Evolutionary conservation across 208 protist species (phyloP).

Genomic region (Leishmania gerbilli): DNA sequence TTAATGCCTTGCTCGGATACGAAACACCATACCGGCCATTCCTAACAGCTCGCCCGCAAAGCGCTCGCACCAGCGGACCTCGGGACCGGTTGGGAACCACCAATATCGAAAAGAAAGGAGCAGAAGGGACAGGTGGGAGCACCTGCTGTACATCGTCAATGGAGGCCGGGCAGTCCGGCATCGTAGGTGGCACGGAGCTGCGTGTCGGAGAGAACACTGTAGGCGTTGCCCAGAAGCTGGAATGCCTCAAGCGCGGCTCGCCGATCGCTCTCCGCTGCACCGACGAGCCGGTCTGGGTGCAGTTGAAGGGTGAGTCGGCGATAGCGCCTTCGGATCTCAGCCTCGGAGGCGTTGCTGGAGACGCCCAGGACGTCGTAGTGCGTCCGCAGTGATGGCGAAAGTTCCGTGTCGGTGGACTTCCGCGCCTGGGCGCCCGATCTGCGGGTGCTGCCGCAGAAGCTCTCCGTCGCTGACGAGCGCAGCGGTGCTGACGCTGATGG

Average conservation of each 20-base stretch:
- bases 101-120: neutral
- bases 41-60: neutral
- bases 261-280: slow-evolving; percentile 37
- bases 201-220: slow-evolving; percentile 93
- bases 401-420: neutral
- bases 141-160: slow-evolving; percentile 1
- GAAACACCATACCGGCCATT: neutral
- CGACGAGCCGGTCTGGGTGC: slow-evolving; percentile 81
- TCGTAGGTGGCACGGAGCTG: slow-evolving; percentile 95
- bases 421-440: neutral
- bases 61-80: neutral
- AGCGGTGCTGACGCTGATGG: neutral
- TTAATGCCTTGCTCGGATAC: neutral
- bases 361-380: slow-evolving; percentile 79
- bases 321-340: slow-evolving; percentile 65
- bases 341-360: slow-evolving; percentile 24
- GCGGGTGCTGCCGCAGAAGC: neutral
- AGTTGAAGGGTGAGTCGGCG: slow-evolving; percentile 68
- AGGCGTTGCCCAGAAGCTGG: slow-evolving; percentile 94
- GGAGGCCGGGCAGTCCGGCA: slow-evolving; percentile 30
- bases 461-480: neutral
- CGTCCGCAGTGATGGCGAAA: slow-evolving; percentile 16
- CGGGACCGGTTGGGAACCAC: neutral
- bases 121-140: neutral
- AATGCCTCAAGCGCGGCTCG: slow-evolving; percentile 74